A percentile compares a stretch with the other conserved stretches of the same genome.
Evolutionary conservation across 768 basidiomycete species (phyloP).

Genomic region (Lactifluus pinguis): DNA sequence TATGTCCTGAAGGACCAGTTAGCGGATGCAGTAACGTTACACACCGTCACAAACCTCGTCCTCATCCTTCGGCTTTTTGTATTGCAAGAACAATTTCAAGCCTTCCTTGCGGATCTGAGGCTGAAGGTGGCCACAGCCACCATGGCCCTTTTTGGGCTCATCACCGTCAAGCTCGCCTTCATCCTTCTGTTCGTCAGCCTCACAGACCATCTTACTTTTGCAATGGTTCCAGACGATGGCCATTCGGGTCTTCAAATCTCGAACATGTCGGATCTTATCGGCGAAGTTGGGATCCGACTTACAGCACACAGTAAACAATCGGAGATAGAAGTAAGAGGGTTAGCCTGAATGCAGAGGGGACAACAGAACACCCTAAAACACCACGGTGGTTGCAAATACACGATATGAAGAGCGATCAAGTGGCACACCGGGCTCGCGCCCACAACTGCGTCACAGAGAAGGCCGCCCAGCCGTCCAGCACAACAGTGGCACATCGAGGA

Average conservation of each 20-base stretch:
- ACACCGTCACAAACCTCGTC: slow-evolving; percentile 57
- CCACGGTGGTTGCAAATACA: slow-evolving; percentile 19
- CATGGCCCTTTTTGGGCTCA: slow-evolving; percentile 83
- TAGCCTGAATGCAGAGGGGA: slow-evolving; percentile 41
- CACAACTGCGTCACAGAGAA: slow-evolving; percentile 68
- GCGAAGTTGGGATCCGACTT: slow-evolving; percentile 82
- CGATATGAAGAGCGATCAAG: slow-evolving; percentile 47
- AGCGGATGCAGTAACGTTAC: slow-evolving; percentile 8
- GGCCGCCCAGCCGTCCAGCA: slow-evolving; percentile 40
- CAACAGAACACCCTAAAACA: slow-evolving; percentile 20
- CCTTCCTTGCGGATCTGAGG: slow-evolving; percentile 91
- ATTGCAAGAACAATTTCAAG: slow-evolving; percentile 87
- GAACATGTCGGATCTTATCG: slow-evolving; percentile 79
- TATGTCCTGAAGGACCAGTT: slow-evolving; percentile 43
- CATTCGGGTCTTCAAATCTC: slow-evolving; percentile 83
- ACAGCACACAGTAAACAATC: slow-evolving; percentile 25
- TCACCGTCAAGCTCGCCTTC: slow-evolving; percentile 63
- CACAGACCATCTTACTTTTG: slow-evolving; percentile 85
- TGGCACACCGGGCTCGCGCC: slow-evolving; percentile 48
- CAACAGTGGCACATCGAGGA: slow-evolving; percentile 31
- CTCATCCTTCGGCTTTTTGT: slow-evolving; percentile 91
- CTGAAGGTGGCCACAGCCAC: slow-evolving; percentile 93
- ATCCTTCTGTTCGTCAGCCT: slow-evolving; percentile 81
- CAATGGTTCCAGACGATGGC: slow-evolving; percentile 76
- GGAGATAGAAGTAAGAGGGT: slow-evolving; percentile 41